Evolutionary conservation across 768 basidiomycete genomes (phyloP).

Genomic region (Fistulinella prunicolor): DNA sequence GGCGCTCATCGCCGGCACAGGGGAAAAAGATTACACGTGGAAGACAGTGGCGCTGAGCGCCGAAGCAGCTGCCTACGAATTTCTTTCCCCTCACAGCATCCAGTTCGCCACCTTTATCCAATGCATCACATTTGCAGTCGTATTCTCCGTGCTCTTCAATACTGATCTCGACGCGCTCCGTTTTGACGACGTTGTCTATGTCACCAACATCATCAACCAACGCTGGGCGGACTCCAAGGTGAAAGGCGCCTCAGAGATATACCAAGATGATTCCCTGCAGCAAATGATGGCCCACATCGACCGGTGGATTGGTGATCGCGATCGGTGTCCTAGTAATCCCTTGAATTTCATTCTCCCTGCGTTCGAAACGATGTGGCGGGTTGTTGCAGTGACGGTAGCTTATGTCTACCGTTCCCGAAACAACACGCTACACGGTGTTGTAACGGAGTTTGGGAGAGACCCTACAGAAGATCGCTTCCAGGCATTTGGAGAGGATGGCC

Average conservation of each 20-base stretch:
- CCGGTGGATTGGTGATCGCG: constrained; percentile 36
- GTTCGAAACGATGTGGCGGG: constrained; percentile 64
- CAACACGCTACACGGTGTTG: constrained; percentile 19
- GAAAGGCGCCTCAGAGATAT: constrained; percentile 10
- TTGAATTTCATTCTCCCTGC: constrained; percentile 57
- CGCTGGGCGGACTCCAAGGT: constrained; percentile 27
- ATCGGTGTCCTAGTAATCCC: constrained; percentile 33
- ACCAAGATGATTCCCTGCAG: constrained; percentile 30
- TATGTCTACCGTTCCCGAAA: constrained; percentile 23
- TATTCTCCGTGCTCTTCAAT: constrained; percentile 42
- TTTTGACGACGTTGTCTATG: constrained; percentile 36
- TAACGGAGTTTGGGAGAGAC: constrained; percentile 24
- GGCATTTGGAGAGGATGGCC: constrained; percentile 11
- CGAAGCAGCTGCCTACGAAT: constrained; percentile 13
- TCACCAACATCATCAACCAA: constrained; percentile 39
- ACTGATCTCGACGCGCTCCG: constrained; percentile 30
- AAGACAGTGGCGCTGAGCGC: constrained; percentile 8
- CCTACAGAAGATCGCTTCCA: constrained; percentile 22
- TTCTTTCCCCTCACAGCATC: constrained; percentile 8
- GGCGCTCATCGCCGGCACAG: constrained; percentile 15
- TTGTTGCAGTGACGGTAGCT: constrained; percentile 49
- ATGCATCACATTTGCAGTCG: constrained; percentile 39
- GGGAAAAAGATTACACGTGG: constrained; percentile 14
- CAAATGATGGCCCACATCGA: constrained; percentile 28
- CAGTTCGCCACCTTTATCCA: constrained; percentile 43